These are phyloP conservation scores for Ophiostoma montium DNA, from an alignment of 2,329 filamentous ascomycete species.

Conservation along the genomic window DNA sequence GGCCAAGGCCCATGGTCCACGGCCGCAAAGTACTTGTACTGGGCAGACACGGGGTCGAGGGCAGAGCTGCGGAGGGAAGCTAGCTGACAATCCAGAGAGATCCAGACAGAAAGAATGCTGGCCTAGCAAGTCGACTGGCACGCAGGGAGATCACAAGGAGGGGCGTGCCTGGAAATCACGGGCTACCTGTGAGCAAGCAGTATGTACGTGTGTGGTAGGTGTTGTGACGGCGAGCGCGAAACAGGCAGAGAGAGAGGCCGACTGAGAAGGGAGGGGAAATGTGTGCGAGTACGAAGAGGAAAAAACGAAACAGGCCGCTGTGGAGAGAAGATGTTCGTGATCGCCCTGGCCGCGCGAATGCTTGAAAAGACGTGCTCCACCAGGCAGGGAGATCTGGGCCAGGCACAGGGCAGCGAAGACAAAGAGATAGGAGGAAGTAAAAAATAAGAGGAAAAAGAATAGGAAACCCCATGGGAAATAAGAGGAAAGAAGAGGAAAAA, in stretches of 20 bases:
- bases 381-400: too few species aligned
- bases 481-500: background rate
- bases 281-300: too few species aligned
- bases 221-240: too few species aligned
- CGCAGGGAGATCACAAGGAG: conserved; percentile 10
- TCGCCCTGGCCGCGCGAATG: background rate
- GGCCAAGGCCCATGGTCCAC: background rate
- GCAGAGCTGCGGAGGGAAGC: background rate
- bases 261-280: background rate
- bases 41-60: background rate
- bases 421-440: background rate
- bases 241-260: too few species aligned
- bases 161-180: background rate
- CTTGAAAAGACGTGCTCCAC: too few species aligned
- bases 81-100: background rate
- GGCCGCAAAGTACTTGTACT: background rate
- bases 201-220: too few species aligned
- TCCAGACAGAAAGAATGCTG: background rate
- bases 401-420: background rate
- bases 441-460: background rate
- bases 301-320: too few species aligned
- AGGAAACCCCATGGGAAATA: background rate
- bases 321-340: background rate
- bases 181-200: background rate
- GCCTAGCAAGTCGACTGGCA: conserved; percentile 9